A percentile compares a stretch with the other conserved stretches of the same genome.
phyloP scores from a whole-genome alignment of 106 monocot species.

The Ottelia alismoides region DNA sequence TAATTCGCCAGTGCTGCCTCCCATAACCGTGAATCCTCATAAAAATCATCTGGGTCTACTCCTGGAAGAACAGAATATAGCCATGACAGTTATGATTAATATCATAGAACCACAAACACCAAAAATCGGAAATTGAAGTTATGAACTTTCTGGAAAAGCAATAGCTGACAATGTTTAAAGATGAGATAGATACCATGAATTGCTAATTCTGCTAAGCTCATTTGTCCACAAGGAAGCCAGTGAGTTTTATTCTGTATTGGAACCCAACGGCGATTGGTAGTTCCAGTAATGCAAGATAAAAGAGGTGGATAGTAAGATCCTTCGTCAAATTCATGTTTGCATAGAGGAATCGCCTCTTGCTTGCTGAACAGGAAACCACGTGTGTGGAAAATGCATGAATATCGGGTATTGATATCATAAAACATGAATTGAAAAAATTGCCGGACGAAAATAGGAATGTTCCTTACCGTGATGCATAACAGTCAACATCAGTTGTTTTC shows the following conservation, averaged over 20 bases:
- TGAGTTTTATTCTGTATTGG: constrained; percentile 23
- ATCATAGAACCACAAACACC: not conserved
- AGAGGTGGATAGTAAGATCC: constrained; percentile 20
- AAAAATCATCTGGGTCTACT: constrained; percentile 14
- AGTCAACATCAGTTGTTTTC: constrained; percentile 22
- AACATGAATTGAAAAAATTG: not conserved
- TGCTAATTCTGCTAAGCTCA: constrained; percentile 9
- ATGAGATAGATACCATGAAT: constrained; percentile 18
- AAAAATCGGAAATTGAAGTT: not conserved
- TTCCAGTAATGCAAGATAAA: constrained; percentile 19
- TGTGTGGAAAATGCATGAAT: not conserved
- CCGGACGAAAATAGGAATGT: not conserved
- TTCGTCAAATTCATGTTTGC: constrained; percentile 21
- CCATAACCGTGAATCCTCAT: constrained; percentile 20
- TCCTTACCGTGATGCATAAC: constrained; percentile 30
- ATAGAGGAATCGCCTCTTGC: constrained; percentile 18
- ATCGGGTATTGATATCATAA: not conserved
- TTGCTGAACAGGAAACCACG: constrained; percentile 6
- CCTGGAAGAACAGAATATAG: constrained; percentile 7
- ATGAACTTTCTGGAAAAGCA: not conserved
- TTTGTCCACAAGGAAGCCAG: constrained; percentile 5
- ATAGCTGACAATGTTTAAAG: not conserved
- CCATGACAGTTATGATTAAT: not conserved
- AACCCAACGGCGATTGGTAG: constrained; percentile 13
- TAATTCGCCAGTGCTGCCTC: constrained; percentile 16